Evolutionary conservation across 2,329 filamentous ascomycete species (phyloP), one percentile per base, ranked within the genome.

Genomic region (Paecilomyces dactylethromorphus): DNA sequence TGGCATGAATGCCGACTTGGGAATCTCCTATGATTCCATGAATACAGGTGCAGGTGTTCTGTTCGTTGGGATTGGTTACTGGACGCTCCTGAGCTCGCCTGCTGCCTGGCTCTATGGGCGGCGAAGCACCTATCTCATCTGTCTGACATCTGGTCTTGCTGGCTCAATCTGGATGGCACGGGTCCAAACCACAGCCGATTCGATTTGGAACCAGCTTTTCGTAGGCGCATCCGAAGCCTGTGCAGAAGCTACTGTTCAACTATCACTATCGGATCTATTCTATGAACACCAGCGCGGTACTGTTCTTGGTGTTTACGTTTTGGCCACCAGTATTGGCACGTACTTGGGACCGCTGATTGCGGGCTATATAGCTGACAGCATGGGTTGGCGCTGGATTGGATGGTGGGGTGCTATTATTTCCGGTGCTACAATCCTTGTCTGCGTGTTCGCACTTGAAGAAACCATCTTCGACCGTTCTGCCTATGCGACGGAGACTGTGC

Each of bases 21-120:
- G 77, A 10, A 82, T 85, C 58, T 73, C 74, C 26, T 84, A 82
- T 63, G 72, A 73, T 33, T 74, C 79, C 5, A 82, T 82, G 69
- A 84, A 85, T 56, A 82, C 79, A 3, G 82, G 80, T n/a, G 82
- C 82, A 0, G 82, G 82, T 24, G 80, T 85, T 1, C 67, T 84
- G 54, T 84, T 84, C 64, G 65, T 82, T 33, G 80, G 77, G 2
- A 84, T 85, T 56, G 82, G 82, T 4, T 83, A 82, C 64, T 82
- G 80, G 72, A 81, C 80, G 1, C 68, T 84, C 54, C 72, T 84
- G 13, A 77, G 81, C 33, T 81, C 80, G 18, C 81, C 82, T 0
- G 76, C 79, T 21, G 79, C 82, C 1, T 81, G 80, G 66, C 69
- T 84, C 0, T 84, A 84, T 64, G 82, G 82, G 51, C 77, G 82